A percentile compares a stretch with the other conserved stretches of the same genome.
Evolutionary conservation across 106 monocot genomes (phyloP).

Genomic region (Hemerocallis citrina): DNA sequence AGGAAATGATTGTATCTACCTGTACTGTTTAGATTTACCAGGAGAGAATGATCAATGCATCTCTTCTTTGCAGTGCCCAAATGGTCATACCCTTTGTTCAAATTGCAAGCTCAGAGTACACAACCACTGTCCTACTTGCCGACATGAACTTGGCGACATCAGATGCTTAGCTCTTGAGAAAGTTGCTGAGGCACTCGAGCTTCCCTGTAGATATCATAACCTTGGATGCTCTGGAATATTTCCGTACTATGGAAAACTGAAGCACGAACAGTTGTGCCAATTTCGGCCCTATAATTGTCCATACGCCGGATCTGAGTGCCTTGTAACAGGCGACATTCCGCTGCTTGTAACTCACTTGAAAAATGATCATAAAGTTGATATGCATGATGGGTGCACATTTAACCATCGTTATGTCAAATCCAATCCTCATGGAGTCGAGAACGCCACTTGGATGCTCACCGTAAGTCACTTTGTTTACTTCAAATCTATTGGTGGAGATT

Average conservation of each 20-base stretch:
- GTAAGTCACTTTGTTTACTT: background rate
- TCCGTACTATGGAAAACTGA: constrained; percentile 6
- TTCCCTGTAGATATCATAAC: constrained; percentile 8
- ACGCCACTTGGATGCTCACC: constrained; percentile 15
- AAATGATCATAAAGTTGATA: constrained; percentile 7
- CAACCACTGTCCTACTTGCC: constrained; percentile 6
- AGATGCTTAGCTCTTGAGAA: background rate
- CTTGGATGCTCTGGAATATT: constrained; percentile 3
- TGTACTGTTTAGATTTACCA: too few species aligned
- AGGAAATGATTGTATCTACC: too few species aligned
- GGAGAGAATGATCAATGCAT: too few species aligned
- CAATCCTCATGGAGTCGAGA: background rate
- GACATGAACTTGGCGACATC: background rate
- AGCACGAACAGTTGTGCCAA: constrained; percentile 3
- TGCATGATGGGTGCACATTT: constrained; percentile 1
- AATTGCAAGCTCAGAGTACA: constrained; percentile 10
- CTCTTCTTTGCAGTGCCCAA: constrained; percentile 2
- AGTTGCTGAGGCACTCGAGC: constrained; percentile 1
- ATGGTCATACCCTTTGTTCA: constrained; percentile 11
- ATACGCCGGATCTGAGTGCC: constrained; percentile 7
- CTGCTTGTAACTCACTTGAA: constrained; percentile 1
- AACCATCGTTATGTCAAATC: constrained; percentile 5
- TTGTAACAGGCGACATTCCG: constrained; percentile 3
- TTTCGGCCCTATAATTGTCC: constrained; percentile 9
- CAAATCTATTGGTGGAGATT: background rate